Percentiles rank a stretch among this genome's conserved stretches.
phyloP scores from a whole-genome alignment of 2,329 filamentous ascomycete species.

The Calycina marina region DNA sequence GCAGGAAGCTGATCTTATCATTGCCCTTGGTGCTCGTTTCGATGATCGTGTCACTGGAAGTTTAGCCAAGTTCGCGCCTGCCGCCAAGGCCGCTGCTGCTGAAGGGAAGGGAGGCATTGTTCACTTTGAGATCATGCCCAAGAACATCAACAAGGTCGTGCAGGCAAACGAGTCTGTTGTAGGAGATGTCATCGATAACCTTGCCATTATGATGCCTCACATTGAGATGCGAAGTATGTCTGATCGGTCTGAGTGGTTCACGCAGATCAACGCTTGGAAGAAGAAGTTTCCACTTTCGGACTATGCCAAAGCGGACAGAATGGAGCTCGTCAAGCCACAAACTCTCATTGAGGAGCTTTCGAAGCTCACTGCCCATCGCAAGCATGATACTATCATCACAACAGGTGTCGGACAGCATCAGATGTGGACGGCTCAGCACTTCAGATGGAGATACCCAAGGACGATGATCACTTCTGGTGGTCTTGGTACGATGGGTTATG shows the following conservation, averaged over 20 bases:
- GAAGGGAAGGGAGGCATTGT: constrained; percentile 87
- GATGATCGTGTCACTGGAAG: constrained; percentile 86
- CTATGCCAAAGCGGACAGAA: constrained; percentile 64
- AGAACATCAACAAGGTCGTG: constrained; percentile 99
- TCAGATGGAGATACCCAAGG: constrained; percentile 81
- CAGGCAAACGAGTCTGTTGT: constrained; percentile 92
- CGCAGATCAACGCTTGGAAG: constrained; percentile 85
- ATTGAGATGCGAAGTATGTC: constrained; percentile 45
- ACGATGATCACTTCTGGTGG: constrained; percentile 95
- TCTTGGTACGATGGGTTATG: constrained; percentile 91
- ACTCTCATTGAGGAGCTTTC: constrained; percentile 82
- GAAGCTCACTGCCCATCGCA: constrained; percentile 64
- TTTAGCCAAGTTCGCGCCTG: constrained; percentile 76
- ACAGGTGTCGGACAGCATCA: constrained; percentile 97
- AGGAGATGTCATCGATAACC: constrained; percentile 74
- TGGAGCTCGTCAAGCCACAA: constrained; percentile 86
- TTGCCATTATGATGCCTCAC: constrained; percentile 59
- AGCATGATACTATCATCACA: constrained; percentile 73
- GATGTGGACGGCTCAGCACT: constrained; percentile 98
- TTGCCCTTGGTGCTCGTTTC: constrained; percentile 85
- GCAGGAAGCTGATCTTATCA: constrained; percentile 90
- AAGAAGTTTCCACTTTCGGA: constrained; percentile 68
- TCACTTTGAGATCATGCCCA: constrained; percentile 97
- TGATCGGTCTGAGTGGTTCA: constrained; percentile 74
- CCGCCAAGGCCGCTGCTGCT: constrained; percentile 67